Conservation (phyloP, 768 basidiomycete genomes). For the Coprinopsis marcescibilis region DNA sequence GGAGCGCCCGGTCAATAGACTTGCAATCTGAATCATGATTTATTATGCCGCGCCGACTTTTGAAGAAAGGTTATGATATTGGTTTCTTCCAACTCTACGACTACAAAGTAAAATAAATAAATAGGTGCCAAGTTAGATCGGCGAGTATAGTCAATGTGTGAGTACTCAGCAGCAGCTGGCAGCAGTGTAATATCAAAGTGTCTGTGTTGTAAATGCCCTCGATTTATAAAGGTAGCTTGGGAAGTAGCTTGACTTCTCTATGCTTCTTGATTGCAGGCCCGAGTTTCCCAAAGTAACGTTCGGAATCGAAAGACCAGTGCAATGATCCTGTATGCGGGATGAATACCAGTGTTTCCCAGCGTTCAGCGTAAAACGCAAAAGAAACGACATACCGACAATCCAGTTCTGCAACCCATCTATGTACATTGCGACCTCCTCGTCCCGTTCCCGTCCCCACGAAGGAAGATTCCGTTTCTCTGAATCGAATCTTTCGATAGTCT, state of each 20-base stretch:
- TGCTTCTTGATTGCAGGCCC: conserved; percentile 49
- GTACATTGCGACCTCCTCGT: conserved; percentile 51
- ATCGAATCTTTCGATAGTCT: conserved; percentile 47
- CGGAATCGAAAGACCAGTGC: conserved; percentile 66
- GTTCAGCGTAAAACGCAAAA: neutral
- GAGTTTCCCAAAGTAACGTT: conserved; percentile 59
- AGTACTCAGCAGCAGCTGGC: too few species aligned
- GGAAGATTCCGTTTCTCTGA: conserved; percentile 45
- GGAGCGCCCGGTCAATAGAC: too few species aligned
- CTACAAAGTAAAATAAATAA: too few species aligned
- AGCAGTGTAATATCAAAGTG: too few species aligned
- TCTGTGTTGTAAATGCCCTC: too few species aligned
- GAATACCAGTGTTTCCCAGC: too few species aligned
- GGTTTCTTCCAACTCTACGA: too few species aligned
- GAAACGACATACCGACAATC: conserved; percentile 47
- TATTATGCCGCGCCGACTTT: too few species aligned
- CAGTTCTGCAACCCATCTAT: conserved; percentile 58
- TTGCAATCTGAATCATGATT: too few species aligned
- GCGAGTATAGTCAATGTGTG: too few species aligned
- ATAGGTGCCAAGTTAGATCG: too few species aligned
- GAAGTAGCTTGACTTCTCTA: conserved; percentile 46
- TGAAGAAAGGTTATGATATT: too few species aligned
- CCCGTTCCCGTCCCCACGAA: conserved; percentile 55
- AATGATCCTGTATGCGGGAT: conserved; percentile 32
- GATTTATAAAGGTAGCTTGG: conserved; percentile 14